Evolutionary conservation across 2,329 filamentous ascomycete species (phyloP).

Genomic region (Epichloe sibirici): DNA sequence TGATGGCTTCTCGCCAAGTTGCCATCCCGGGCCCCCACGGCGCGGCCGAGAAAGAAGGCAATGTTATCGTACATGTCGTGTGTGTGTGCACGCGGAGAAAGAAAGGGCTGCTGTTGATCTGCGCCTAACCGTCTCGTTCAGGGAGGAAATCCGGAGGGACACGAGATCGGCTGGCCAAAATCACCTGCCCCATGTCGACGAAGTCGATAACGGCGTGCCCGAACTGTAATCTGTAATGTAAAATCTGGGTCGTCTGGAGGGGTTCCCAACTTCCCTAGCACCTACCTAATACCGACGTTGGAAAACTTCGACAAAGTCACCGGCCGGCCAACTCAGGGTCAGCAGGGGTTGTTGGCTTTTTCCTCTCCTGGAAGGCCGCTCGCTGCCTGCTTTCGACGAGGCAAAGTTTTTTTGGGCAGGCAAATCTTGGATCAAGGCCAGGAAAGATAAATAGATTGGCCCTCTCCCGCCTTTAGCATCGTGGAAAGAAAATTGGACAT

Average conservation of each 20-base stretch:
- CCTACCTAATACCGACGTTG: background rate
- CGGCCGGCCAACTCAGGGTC: too few species aligned
- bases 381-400: background rate
- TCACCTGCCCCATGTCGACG: background rate
- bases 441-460: conserved; percentile 1
- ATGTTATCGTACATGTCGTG: too few species aligned
- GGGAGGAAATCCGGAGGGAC: background rate
- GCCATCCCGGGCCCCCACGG: too few species aligned
- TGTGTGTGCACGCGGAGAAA: background rate
- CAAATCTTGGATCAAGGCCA: background rate
- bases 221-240: background rate
- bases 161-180: background rate
- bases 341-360: too few species aligned
- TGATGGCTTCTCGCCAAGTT: too few species aligned
- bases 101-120: background rate
- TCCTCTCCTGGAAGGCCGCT: too few species aligned
- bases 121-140: conserved; percentile 4
- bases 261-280: background rate
- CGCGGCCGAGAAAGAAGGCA: too few species aligned
- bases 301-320: background rate
- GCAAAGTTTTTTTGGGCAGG: too few species aligned
- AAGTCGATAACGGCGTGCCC: background rate
- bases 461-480: background rate
- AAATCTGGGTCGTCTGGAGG: background rate
- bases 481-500: too few species aligned